A percentile compares a stretch with the other conserved stretches of the same genome.
Evolutionary conservation across 352 stramenopile genomes (phyloP).

Genomic region (Halophytophthora batemanensis): DNA sequence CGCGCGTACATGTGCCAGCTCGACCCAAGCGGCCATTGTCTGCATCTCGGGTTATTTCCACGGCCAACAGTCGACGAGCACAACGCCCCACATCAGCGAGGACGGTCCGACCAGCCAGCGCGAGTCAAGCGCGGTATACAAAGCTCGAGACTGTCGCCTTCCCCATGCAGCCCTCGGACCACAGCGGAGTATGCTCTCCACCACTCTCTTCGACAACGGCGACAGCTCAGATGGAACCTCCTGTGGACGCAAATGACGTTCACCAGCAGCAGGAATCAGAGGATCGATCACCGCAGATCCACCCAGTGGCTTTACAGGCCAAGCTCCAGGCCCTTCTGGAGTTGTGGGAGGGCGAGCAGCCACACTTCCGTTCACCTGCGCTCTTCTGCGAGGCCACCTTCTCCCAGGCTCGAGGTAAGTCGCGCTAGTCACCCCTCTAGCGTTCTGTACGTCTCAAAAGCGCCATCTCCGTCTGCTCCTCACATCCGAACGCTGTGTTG

Average conservation of each 20-base stretch:
- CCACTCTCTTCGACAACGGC: constrained; percentile 3
- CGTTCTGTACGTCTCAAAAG: neutral
- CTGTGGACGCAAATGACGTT: too few relatives aligned
- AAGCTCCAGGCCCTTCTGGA: constrained; percentile 52
- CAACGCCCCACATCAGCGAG: constrained; percentile 9
- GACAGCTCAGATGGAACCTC: neutral
- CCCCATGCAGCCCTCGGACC: constrained; percentile 14
- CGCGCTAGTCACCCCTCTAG: constrained; percentile 1
- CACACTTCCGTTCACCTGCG: constrained; percentile 48
- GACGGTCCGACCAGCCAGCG: constrained; percentile 31
- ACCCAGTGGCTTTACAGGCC: constrained; percentile 26
- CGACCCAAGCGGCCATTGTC: constrained; percentile 38
- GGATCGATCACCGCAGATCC: constrained; percentile 7
- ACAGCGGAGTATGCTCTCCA: constrained; percentile 16
- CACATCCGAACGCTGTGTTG: neutral
- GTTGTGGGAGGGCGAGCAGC: constrained; percentile 45
- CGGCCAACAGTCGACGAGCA: constrained; percentile 17
- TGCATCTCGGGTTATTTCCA: constrained; percentile 25
- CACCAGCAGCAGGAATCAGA: neutral
- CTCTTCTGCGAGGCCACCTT: constrained; percentile 65
- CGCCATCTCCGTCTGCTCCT: neutral
- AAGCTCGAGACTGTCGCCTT: constrained; percentile 28
- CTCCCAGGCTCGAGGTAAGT: constrained; percentile 54
- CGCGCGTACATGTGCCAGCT: neutral
- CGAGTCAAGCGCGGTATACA: constrained; percentile 31